Conservation (phyloP, 2,329 filamentous ascomycete species). For the Exophiala bonariae region DNA sequence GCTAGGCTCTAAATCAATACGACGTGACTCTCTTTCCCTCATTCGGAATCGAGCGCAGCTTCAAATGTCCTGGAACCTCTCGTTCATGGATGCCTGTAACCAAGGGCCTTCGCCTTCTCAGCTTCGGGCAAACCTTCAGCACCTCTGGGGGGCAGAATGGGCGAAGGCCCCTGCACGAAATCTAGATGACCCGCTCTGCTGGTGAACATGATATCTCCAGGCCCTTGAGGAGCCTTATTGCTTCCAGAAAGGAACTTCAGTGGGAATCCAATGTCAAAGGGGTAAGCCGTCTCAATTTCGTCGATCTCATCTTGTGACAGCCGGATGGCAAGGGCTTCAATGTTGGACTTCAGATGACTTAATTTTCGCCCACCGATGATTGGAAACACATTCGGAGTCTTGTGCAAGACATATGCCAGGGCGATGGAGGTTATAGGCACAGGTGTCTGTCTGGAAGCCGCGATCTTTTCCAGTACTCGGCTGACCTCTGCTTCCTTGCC, state of each 20-base stretch:
- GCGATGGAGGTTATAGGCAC: constrained; percentile 33
- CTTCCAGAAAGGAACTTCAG: constrained; percentile 15
- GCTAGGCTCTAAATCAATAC: too few relatives aligned
- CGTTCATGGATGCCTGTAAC: constrained; percentile 1
- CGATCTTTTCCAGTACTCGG: constrained; percentile 23
- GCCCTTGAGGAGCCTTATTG: constrained; percentile 5
- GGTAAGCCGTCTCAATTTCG: constrained; percentile 62
- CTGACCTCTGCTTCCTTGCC: constrained; percentile 24
- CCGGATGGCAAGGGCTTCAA: constrained; percentile 63
- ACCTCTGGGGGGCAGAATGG: constrained; percentile 9
- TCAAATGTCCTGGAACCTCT: neutral
- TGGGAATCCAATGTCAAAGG: constrained; percentile 69
- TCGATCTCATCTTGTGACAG: constrained; percentile 63
- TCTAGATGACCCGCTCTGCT: constrained; percentile 17
- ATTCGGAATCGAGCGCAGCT: too few relatives aligned
- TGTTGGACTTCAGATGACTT: constrained; percentile 69
- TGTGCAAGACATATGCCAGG: constrained; percentile 63
- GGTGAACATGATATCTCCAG: constrained; percentile 15
- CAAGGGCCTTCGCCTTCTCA: constrained; percentile 11
- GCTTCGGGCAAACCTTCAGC: constrained; percentile 7
- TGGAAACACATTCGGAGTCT: constrained; percentile 71
- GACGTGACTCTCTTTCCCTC: too few relatives aligned
- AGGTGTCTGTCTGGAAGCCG: constrained; percentile 14
- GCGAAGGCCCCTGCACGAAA: constrained; percentile 11
- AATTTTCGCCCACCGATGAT: constrained; percentile 70